Conservation (phyloP, 1,139 yeast genomes). For the Blastobotrys serpentis region DNA sequence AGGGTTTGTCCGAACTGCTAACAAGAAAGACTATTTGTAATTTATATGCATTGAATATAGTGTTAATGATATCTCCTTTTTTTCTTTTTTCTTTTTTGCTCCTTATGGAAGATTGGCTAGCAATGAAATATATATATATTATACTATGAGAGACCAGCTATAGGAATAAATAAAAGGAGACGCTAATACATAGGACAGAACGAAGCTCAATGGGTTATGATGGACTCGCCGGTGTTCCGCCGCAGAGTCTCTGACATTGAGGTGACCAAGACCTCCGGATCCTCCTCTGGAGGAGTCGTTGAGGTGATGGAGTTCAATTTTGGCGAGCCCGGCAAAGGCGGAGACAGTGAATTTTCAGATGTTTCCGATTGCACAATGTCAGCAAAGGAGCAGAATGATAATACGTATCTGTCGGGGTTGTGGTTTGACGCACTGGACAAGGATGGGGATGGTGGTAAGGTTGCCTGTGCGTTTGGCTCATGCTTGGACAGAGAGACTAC, state of each 20-base stretch:
- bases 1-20: conserved; percentile 91
- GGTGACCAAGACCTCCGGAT: conserved; percentile 34
- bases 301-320: conserved; percentile 6
- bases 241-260: conserved; percentile 44
- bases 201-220: conserved; percentile 3
- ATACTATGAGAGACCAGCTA: too few relatives aligned
- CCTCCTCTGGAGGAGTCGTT: conserved; percentile 15
- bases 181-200: too few relatives aligned
- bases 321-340: conserved; percentile 12
- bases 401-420: conserved; percentile 44
- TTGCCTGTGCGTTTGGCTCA: conserved; percentile 38
- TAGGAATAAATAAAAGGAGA: not conserved
- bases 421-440: not conserved
- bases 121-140: too few relatives aligned
- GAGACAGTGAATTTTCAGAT: conserved; percentile 11
- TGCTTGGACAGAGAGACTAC: conserved; percentile 58
- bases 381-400: conserved; percentile 75
- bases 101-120: too few relatives aligned
- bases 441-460: conserved; percentile 10
- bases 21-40: conserved; percentile 80
- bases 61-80: too few relatives aligned
- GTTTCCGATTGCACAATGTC: conserved; percentile 52
- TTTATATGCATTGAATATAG: too few relatives aligned
- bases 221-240: conserved; percentile 40
- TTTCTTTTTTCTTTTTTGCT: too few relatives aligned